phyloP scores from a whole-genome alignment of 1,139 yeast genomes.

The Wickerhamiella infanticola region DNA sequence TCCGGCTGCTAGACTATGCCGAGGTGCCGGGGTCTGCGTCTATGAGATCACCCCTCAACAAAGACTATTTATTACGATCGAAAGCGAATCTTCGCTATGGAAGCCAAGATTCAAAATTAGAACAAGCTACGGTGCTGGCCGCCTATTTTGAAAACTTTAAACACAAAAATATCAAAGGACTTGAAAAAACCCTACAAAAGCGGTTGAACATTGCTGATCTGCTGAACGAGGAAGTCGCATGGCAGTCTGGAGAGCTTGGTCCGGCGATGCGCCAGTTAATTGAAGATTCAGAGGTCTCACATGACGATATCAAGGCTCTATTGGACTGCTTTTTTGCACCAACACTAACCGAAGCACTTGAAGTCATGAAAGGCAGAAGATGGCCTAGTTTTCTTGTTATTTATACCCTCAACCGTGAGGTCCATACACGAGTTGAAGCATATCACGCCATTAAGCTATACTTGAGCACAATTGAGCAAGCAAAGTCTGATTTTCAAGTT shows the following conservation, averaged over 20 bases:
- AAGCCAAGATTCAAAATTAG: background rate
- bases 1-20: background rate
- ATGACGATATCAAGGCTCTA: constrained; percentile 2
- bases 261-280: background rate
- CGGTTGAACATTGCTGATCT: background rate
- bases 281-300: background rate
- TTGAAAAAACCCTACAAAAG: background rate
- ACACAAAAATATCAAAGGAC: background rate
- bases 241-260: background rate
- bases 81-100: background rate
- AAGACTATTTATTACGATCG: background rate
- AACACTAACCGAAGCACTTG: constrained; percentile 6
- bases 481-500: constrained; percentile 13
- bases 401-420: constrained; percentile 18
- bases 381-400: constrained; percentile 22
- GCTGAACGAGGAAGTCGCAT: background rate
- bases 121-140: background rate
- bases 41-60: background rate
- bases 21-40: background rate
- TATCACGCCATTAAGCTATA: constrained; percentile 15
- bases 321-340: constrained; percentile 6
- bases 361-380: constrained; percentile 11
- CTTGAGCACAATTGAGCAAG: constrained; percentile 9
- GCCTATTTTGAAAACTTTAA: background rate
- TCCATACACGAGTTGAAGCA: constrained; percentile 17